Percentiles rank a stretch among this genome's conserved stretches.
phyloP scores from a whole-genome alignment of 2,329 filamentous ascomycete genomes.

The Colletotrichum tropicicola region DNA sequence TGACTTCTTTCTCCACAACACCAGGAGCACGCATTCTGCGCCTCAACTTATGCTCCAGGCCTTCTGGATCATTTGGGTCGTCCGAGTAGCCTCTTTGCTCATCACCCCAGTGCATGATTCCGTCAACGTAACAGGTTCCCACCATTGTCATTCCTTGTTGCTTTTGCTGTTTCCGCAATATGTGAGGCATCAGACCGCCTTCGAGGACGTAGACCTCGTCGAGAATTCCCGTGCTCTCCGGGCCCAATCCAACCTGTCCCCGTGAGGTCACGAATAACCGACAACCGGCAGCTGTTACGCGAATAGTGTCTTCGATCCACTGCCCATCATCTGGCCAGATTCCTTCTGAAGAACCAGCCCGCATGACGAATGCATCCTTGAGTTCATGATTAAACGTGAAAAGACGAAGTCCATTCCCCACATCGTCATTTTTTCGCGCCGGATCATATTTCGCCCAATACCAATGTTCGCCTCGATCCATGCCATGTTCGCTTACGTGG shows the following conservation, averaged over 20 bases:
- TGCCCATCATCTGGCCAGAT: background rate
- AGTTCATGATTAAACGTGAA: too few species aligned
- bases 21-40: too few species aligned
- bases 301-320: slow-evolving; percentile 1
- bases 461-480: too few species aligned
- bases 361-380: background rate
- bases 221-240: background rate
- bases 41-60: background rate
- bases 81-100: background rate
- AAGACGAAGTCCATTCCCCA: too few species aligned
- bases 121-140: slow-evolving; percentile 13
- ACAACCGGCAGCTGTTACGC: background rate
- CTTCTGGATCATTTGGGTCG: background rate
- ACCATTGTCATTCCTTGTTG: background rate
- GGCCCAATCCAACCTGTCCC: slow-evolving; percentile 1
- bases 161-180: too few species aligned
- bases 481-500: too few species aligned
- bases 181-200: slow-evolving; percentile 10
- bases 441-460: too few species aligned
- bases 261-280: background rate
- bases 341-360: too few species aligned
- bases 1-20: too few species aligned
- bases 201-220: slow-evolving; percentile 3
- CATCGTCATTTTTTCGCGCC: too few species aligned
- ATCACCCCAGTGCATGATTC: slow-evolving; percentile 9